phyloP scores from a whole-genome alignment of 345 rosid genomes.

The Arabis hirsuta region DNA sequence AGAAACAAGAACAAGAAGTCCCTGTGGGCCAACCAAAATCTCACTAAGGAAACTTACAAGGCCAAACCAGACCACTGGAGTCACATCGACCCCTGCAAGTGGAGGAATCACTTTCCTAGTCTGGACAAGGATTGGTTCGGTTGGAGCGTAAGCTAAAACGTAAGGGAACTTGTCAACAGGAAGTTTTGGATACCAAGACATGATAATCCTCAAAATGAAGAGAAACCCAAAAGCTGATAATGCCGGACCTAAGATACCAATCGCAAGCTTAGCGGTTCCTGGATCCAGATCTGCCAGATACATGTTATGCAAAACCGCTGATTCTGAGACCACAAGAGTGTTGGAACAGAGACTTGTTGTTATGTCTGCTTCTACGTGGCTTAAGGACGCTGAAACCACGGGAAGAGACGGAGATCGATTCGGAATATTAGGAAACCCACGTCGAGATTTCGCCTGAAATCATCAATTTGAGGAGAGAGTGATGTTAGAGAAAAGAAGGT shows the following conservation, averaged over 20 bases:
- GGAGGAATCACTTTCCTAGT: slow-evolving; percentile 90
- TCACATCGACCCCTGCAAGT: slow-evolving; percentile 86
- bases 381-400: slow-evolving; percentile 25
- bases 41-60: slow-evolving; percentile 82
- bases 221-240: slow-evolving; percentile 77
- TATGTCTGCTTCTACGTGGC: slow-evolving; percentile 24
- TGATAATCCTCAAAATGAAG: slow-evolving; percentile 72
- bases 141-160: slow-evolving; percentile 86
- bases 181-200: slow-evolving; percentile 98
- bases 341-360: background rate
- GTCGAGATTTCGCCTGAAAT: slow-evolving; percentile 36
- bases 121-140: slow-evolving; percentile 72
- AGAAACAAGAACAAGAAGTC: slow-evolving; percentile 87
- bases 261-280: slow-evolving; percentile 70
- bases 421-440: background rate
- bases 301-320: slow-evolving; percentile 37
- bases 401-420: slow-evolving; percentile 10
- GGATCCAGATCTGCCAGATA: slow-evolving; percentile 72
- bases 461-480: background rate
- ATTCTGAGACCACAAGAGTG: background rate
- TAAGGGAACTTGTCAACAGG: slow-evolving; percentile 86
- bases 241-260: slow-evolving; percentile 69
- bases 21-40: slow-evolving; percentile 89
- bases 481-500: background rate
- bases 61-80: slow-evolving; percentile 92